Evolutionary conservation across 1,284 basidiomycete species (phyloP).

Genomic region (Trametes pubescens): DNA sequence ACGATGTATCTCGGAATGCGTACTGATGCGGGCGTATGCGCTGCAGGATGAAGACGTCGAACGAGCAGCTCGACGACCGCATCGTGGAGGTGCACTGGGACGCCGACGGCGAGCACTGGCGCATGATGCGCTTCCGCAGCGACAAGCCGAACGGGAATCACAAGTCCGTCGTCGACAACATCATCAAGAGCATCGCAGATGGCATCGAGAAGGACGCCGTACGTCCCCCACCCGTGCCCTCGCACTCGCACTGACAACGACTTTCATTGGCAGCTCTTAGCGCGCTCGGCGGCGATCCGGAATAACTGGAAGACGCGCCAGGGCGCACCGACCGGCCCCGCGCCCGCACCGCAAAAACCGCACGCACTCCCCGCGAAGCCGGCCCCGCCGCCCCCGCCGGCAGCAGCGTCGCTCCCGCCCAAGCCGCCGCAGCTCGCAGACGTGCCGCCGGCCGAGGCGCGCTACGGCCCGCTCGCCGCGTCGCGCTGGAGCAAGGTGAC

Average conservation of each 20-base stretch:
- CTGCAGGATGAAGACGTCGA: conserved; percentile 84
- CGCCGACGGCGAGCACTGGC: conserved; percentile 70
- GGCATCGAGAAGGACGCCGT: conserved; percentile 89
- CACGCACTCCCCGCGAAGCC: conserved; percentile 34
- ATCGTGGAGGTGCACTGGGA: conserved; percentile 97
- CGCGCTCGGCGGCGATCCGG: conserved; percentile 65
- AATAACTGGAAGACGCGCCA: conserved; percentile 74
- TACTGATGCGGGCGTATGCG: conserved; percentile 4
- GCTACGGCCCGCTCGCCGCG: conserved; percentile 68
- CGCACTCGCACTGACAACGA: conserved; percentile 8
- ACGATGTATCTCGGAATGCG: not conserved
- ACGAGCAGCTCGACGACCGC: conserved; percentile 92
- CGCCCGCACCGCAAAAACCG: conserved; percentile 30
- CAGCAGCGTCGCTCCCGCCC: conserved; percentile 21
- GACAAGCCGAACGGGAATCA: conserved; percentile 94
- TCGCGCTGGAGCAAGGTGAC: conserved; percentile 78
- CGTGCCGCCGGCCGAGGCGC: conserved; percentile 49
- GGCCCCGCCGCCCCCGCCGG: conserved; percentile 8
- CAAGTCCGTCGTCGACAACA: conserved; percentile 81
- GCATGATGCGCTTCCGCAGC: conserved; percentile 90
- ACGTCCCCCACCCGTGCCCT: conserved; percentile 38
- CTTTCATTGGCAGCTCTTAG: conserved; percentile 60
- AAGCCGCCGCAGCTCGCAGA: conserved; percentile 32
- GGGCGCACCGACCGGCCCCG: conserved; percentile 44
- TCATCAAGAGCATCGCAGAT: conserved; percentile 88